Conservation (phyloP, 352 stramenopile species). For the Phytophthora brassicae region DNA sequence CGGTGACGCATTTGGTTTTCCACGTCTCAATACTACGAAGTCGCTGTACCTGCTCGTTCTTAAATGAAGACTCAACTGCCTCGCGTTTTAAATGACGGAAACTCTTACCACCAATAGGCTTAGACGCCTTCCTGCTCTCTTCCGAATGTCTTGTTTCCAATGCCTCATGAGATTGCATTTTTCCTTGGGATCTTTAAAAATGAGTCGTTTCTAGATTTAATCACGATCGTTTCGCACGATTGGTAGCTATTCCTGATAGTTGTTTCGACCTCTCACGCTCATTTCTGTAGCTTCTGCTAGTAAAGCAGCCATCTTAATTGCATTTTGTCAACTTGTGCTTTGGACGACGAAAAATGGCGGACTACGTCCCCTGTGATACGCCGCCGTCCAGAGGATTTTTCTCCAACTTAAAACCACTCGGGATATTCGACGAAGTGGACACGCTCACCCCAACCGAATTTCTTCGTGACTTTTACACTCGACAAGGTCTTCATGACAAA, state of each 20-base stretch:
- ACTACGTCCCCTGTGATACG: conserved; percentile 16
- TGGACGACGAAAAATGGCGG: conserved; percentile 14
- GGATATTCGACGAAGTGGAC: conserved; percentile 54
- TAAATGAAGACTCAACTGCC: conserved; percentile 8
- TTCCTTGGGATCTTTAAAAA: background rate
- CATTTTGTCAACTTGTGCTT: background rate
- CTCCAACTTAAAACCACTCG: conserved; percentile 55
- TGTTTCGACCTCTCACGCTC: conserved; percentile 9
- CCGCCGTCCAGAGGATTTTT: conserved; percentile 41
- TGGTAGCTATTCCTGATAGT: conserved; percentile 11
- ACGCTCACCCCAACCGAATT: conserved; percentile 61
- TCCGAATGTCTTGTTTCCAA: background rate
- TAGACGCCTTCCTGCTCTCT: background rate
- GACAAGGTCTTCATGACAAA: conserved; percentile 60
- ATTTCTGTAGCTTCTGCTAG: conserved; percentile 1
- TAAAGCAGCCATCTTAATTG: background rate
- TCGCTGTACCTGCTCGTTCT: conserved; percentile 15
- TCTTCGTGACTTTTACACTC: conserved; percentile 75
- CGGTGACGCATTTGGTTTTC: conserved; percentile 26
- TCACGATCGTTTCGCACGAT: conserved; percentile 7
- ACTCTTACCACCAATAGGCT: background rate
- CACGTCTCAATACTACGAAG: conserved; percentile 29
- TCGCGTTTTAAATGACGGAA: background rate
- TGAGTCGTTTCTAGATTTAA: conserved; percentile 10
- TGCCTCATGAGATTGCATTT: conserved; percentile 2